phyloP scores from a whole-genome alignment of 768 basidiomycete genomes.

The Tremella mesenterica region DNA sequence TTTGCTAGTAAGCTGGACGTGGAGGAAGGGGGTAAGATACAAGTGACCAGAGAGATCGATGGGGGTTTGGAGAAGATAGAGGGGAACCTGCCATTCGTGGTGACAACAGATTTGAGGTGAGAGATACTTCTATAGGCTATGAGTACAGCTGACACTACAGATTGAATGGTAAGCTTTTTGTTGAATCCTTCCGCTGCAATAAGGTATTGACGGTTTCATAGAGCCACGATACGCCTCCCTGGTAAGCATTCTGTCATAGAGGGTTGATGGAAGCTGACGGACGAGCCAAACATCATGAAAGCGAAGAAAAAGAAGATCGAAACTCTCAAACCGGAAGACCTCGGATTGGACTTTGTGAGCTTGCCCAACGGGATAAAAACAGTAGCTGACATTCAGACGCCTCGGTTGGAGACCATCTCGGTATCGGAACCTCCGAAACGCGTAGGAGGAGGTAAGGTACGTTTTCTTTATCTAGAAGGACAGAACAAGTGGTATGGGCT shows the following conservation, averaged over 20 bases:
- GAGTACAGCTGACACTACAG: conserved; percentile 43
- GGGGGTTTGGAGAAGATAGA: conserved; percentile 79
- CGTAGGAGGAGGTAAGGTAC: conserved; percentile 79
- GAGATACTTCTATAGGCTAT: conserved; percentile 28
- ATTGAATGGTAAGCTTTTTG: conserved; percentile 56
- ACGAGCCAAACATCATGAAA: conserved; percentile 45
- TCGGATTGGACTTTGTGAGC: conserved; percentile 64
- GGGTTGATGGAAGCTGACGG: not conserved
- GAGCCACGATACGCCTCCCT: conserved; percentile 96
- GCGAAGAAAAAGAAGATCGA: conserved; percentile 98
- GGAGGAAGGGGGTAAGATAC: conserved; percentile 57
- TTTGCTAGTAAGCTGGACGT: conserved; percentile 81
- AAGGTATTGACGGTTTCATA: conserved; percentile 36
- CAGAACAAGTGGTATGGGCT: too few species aligned
- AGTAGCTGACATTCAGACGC: conserved; percentile 46
- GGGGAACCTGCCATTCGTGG: conserved; percentile 68
- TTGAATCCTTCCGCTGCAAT: not conserved
- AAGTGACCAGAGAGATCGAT: conserved; percentile 83
- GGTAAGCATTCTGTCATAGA: conserved; percentile 16
- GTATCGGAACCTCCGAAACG: conserved; percentile 84
- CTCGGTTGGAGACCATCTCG: conserved; percentile 73
- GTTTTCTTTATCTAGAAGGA: conserved; percentile 9
- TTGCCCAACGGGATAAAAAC: not conserved
- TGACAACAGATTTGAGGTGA: conserved; percentile 88
- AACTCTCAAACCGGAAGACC: conserved; percentile 66